Conservation (phyloP, 805 yeast species). For the Myxozyma vanderwaltii region DNA sequence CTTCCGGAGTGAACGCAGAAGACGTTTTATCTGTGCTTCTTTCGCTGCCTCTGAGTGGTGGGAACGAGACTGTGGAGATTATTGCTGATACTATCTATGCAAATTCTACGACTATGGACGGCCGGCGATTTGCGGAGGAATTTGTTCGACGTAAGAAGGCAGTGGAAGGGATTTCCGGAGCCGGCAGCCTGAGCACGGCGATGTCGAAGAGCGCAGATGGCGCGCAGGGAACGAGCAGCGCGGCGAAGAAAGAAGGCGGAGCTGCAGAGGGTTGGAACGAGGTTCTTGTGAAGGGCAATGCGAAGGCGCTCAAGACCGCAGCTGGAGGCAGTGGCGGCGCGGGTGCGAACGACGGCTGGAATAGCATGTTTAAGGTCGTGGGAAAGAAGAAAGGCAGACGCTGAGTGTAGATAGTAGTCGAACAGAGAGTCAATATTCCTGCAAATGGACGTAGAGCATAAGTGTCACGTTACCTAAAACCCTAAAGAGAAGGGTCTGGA, state of each 20-base stretch:
- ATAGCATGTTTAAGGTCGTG: conserved; percentile 60
- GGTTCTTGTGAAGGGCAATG: conserved; percentile 28
- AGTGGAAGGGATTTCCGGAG: conserved; percentile 60
- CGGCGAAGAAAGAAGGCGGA: background rate
- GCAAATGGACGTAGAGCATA: background rate
- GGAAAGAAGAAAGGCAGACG: conserved; percentile 53
- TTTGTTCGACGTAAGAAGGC: conserved; percentile 74
- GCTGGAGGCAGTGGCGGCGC: background rate
- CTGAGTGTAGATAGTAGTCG: background rate
- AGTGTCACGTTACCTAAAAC: background rate
- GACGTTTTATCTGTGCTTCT: conserved; percentile 79
- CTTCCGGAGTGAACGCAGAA: conserved; percentile 67
- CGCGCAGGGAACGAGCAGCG: background rate
- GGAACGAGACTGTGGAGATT: conserved; percentile 73
- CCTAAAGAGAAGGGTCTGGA: no score
- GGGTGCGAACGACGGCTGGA: conserved; percentile 42
- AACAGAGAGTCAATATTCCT: background rate
- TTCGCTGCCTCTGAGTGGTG: conserved; percentile 65
- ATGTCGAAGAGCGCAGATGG: background rate
- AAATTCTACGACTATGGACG: conserved; percentile 87
- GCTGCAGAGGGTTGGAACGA: conserved; percentile 33
- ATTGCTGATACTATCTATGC: conserved; percentile 91
- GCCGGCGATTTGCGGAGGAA: conserved; percentile 89
- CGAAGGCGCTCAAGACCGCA: conserved; percentile 19
- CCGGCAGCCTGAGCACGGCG: conserved; percentile 42